phyloP scores from a whole-genome alignment of 495 filamentous ascomycete genomes.

The Penicillium flavigenum region DNA sequence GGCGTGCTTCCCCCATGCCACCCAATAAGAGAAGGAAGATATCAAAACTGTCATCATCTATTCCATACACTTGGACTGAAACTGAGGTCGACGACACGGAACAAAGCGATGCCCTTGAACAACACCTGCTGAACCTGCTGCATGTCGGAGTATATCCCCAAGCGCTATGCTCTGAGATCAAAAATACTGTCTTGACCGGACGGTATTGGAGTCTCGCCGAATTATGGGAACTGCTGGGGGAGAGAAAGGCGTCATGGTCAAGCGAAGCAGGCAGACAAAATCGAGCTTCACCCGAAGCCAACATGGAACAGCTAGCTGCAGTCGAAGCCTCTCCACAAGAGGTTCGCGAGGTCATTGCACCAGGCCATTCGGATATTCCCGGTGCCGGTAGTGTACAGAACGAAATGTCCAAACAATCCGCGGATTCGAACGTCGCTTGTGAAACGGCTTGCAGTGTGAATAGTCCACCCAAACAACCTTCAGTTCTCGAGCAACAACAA shows the following conservation, averaged over 20 bases:
- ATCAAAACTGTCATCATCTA: slow-evolving; percentile 4
- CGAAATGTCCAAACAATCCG: neutral
- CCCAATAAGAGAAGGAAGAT: neutral
- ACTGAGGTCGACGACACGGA: slow-evolving; percentile 1
- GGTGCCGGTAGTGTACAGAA: too few species aligned
- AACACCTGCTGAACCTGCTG: slow-evolving; percentile 20
- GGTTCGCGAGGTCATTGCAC: neutral
- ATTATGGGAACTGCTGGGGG: slow-evolving; percentile 23
- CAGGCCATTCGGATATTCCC: neutral
- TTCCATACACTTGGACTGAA: slow-evolving; percentile 22
- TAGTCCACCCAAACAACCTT: neutral
- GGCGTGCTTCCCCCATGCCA: neutral
- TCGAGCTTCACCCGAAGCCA: neutral
- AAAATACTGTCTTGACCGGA: neutral
- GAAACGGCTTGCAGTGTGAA: neutral
- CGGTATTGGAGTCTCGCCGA: slow-evolving; percentile 30
- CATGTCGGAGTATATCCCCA: slow-evolving; percentile 15
- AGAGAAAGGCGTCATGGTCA: slow-evolving; percentile 23
- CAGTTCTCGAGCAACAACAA: neutral
- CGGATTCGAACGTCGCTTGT: neutral
- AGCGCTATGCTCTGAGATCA: neutral
- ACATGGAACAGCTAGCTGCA: neutral
- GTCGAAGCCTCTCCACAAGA: neutral
- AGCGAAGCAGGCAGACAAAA: neutral
- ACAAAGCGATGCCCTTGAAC: slow-evolving; percentile 11